Evolutionary conservation across 768 basidiomycete species (phyloP), one percentile per base, ranked within the genome.

Genomic region (Boletus sp.): DNA sequence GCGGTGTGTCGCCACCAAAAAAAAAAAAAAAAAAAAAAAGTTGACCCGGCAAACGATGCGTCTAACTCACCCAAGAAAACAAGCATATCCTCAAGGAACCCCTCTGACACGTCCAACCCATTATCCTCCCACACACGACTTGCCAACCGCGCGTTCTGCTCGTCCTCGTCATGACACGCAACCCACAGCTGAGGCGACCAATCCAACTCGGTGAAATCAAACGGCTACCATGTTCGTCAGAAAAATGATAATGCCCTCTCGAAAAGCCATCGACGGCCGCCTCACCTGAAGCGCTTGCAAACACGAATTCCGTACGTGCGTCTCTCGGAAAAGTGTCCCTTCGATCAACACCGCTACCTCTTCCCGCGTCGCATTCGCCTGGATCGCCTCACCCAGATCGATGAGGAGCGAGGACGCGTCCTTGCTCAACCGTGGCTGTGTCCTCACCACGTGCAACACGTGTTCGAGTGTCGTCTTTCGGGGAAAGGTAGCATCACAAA

Each of bases 81-180:
- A 11, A 90, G 64, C 13, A 98, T 73, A 42, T 77, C 76, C 1
- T 69, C 65, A 0, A 92, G 68, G 23, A 60, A 83, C 7, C 69
- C 69, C 58, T 93, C 90, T 0, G 88, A 83, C 10, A 95, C 83
- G 63, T 97, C 93, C 35, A 98, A 70, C 5, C 92, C 95, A 58
- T 98, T 98, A 58, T 98, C 97, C 51, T 97, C 96, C 95, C 95
- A 98, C 10, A 91, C 72, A 57, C 86, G 83, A 23, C 75, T 74
- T 15, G 95, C 94, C 38, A 98, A 74, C 47, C 87, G 78, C 0
- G 84, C 84, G 61, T 95, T 98, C 64, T 95, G 92, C 62, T 93
- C 92, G 57, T 89, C 87, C 49, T 83, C 85, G 55, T 98, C 97
- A 60, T 98, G 93, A 50, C 82, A 85, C 5, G 89, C 89, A 37